Evolutionary conservation across 2,329 filamentous ascomycete species (phyloP), one percentile per base, ranked within the genome.

Genomic region (Rhinocladiella similis): DNA sequence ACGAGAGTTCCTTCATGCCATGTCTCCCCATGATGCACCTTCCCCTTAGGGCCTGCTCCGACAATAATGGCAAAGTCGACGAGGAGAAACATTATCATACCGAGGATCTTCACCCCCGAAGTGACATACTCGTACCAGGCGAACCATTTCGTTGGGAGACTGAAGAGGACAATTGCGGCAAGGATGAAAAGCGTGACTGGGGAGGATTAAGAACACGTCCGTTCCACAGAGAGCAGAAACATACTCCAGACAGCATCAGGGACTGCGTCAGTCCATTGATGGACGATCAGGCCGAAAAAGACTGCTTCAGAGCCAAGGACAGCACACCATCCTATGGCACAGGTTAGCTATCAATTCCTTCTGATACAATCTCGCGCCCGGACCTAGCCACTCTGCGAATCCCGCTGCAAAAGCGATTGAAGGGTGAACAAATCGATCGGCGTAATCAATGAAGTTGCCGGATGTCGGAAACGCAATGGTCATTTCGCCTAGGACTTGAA

Each of bases 321-420:
- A 22, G 60, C 48, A 20, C 50, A 45, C 60, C 59, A 62, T 54
- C 66, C 67, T 55, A n/a, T 59, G 20, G 18, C 20, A 22, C 49
- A 16, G 10, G n/a, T 13, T 52, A 39, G 3, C 49, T 33, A n/a
- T n/a, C n/a, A n/a, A n/a, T n/a, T n/a, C n/a, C n/a, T n/a, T n/a
- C n/a, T n/a, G n/a, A 33, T 18, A 47, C 35, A 39, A n/a, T n/a
- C n/a, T n/a, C n/a, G n/a, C n/a, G n/a, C n/a, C n/a, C n/a, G n/a
- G 7, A 60, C 58, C 58, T 5, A 61, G 47, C 58, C 58, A 61
- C 47, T 56, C 53, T 13, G 53, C 53, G 22, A 51, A 59, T 1
- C 72, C 73, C 38, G 71, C 72, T 5, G 68, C 71, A 53, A 74
- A 75, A n/a, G 71, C 71, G 27, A 75, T 57, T 9, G 73, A 68